Conservation (phyloP, 441 rosid genomes). For the Euphorbia celastroides region DNA sequence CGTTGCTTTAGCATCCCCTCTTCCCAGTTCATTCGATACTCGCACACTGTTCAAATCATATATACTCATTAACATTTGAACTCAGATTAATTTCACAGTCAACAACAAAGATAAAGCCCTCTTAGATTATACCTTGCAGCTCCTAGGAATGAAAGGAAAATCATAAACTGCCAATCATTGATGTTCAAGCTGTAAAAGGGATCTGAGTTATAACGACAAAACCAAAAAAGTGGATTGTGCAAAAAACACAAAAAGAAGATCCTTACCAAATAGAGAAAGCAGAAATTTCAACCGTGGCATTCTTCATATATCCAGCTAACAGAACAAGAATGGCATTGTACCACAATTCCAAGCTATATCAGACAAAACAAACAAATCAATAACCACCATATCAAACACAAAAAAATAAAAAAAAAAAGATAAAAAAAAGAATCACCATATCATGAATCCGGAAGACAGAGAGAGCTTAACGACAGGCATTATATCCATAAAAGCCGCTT, state of each 20-base stretch:
- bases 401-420: too few species aligned
- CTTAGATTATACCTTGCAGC: conserved; percentile 22
- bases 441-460: conserved; percentile 61
- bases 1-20: conserved; percentile 30
- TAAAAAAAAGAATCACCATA: conserved; percentile 33
- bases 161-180: conserved; percentile 37
- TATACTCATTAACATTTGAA: not conserved
- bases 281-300: conserved; percentile 44
- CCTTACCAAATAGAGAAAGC: conserved; percentile 69
- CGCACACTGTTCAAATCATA: conserved; percentile 29
- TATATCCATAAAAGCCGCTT: conserved; percentile 45
- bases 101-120: not conserved
- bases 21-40: conserved; percentile 43
- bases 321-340: conserved; percentile 49
- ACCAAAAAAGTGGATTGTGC: too few species aligned
- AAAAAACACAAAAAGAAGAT: not conserved
- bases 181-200: conserved; percentile 41
- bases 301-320: conserved; percentile 58
- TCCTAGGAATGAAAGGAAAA: conserved; percentile 27
- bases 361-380: too few species aligned
- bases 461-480: conserved; percentile 60
- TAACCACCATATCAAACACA: too few species aligned
- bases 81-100: too few species aligned
- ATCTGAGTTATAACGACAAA: too few species aligned
- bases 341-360: conserved; percentile 65